phyloP scores from a whole-genome alignment of 495 filamentous ascomycete species.

The Penicillium argentinense region DNA sequence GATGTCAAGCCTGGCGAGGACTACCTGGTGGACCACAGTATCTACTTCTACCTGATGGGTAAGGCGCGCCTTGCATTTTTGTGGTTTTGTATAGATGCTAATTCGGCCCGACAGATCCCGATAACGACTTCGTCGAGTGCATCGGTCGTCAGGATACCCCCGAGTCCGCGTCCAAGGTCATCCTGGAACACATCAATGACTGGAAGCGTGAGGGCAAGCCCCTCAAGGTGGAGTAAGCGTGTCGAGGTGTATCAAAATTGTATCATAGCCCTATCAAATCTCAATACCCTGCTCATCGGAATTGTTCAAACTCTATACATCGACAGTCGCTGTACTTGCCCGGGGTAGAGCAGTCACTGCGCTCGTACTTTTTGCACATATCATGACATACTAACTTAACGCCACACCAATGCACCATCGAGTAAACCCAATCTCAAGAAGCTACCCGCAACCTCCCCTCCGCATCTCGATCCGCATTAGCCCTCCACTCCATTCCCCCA shows the following conservation, averaged over 20 bases:
- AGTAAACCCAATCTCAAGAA: slow-evolving; percentile 1
- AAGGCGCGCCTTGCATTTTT: slow-evolving; percentile 23
- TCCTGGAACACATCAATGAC: slow-evolving; percentile 84
- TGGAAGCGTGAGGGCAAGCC: slow-evolving; percentile 65
- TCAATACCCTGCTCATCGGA: slow-evolving; percentile 33
- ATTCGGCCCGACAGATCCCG: slow-evolving; percentile 63
- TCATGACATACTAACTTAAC: too few species aligned
- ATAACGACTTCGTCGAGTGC: slow-evolving; percentile 97
- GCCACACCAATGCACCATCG: background rate
- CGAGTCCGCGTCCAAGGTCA: slow-evolving; percentile 79
- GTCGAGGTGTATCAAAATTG: slow-evolving; percentile 21
- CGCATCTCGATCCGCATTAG: slow-evolving; percentile 74
- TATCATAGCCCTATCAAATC: slow-evolving; percentile 29
- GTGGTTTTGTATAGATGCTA: background rate
- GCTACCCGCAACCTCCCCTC: slow-evolving; percentile 36
- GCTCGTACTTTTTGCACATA: too few species aligned
- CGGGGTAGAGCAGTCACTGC: too few species aligned
- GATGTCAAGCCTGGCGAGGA: slow-evolving; percentile 90
- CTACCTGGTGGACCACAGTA: slow-evolving; percentile 97
- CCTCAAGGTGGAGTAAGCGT: slow-evolving; percentile 36
- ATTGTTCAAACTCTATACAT: background rate
- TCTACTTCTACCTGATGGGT: slow-evolving; percentile 99
- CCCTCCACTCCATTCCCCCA: slow-evolving; percentile 81
- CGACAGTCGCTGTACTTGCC: too few species aligned
- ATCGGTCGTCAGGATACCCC: slow-evolving; percentile 92